Evolutionary conservation across 2,329 filamentous ascomycete genomes (phyloP).

Genomic region (Botrytis cinerea): DNA sequence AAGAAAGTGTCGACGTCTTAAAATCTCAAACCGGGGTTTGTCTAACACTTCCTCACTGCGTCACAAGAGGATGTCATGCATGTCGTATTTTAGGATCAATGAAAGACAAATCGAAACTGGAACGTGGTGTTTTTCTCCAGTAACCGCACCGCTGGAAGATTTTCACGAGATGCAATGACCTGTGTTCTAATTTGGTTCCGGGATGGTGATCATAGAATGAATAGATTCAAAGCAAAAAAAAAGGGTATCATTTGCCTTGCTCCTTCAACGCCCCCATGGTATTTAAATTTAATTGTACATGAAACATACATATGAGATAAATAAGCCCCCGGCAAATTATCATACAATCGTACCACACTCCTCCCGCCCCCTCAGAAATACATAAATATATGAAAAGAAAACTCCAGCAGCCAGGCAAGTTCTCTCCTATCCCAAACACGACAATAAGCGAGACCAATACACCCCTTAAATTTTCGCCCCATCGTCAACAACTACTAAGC

Average conservation of each 20-base stretch:
- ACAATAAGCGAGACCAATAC: background rate
- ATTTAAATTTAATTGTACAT: constrained; percentile 14
- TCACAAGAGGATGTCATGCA: background rate
- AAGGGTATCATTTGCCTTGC: constrained; percentile 22
- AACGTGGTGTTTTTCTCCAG: background rate
- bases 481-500: background rate
- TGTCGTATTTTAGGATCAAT: constrained; percentile 13
- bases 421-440: background rate
- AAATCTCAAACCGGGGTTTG: background rate
- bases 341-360: background rate
- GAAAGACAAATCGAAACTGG: background rate
- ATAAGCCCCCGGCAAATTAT: background rate
- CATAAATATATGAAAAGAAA: background rate
- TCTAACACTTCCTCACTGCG: constrained; percentile 21
- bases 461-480: background rate
- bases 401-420: constrained; percentile 3
- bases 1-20: background rate
- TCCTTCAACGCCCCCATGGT: constrained; percentile 18
- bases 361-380: background rate
- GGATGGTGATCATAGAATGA: background rate
- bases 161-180: no score
- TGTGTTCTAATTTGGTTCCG: background rate
- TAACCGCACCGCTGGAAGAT: background rate
- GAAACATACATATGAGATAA: constrained; percentile 13
- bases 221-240: constrained; percentile 19